A percentile compares a stretch with the other conserved stretches of the same genome.
phyloP scores from a whole-genome alignment of 2,329 filamentous ascomycete genomes.

The Aureobasidium pullulans region DNA sequence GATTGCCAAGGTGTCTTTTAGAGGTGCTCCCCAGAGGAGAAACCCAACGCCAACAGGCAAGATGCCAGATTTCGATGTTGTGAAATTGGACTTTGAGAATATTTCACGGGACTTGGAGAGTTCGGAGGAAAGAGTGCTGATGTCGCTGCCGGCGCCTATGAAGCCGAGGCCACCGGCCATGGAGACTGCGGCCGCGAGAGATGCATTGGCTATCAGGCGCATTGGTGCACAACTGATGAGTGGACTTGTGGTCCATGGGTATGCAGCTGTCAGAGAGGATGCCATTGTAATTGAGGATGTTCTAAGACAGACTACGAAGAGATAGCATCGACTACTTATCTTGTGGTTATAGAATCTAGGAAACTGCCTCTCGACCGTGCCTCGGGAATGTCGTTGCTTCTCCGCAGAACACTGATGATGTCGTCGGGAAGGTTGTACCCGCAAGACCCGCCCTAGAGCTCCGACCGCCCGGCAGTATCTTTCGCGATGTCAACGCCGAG shows the following conservation, averaged over 20 bases:
- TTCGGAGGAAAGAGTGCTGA: slow-evolving; percentile 22
- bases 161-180: slow-evolving; percentile 41
- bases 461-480: slow-evolving; percentile 4
- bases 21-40: slow-evolving; percentile 40
- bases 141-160: slow-evolving; percentile 33
- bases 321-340: background rate
- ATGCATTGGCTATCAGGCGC: slow-evolving; percentile 52
- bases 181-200: slow-evolving; percentile 54
- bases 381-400: slow-evolving; percentile 13
- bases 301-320: background rate
- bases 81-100: slow-evolving; percentile 14
- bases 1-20: slow-evolving; percentile 43
- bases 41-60: slow-evolving; percentile 56
- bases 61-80: slow-evolving; percentile 1
- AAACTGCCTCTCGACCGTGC: background rate
- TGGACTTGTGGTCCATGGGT: slow-evolving; percentile 53
- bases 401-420: slow-evolving; percentile 4
- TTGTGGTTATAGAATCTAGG: too few species aligned
- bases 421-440: background rate
- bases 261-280: slow-evolving; percentile 26
- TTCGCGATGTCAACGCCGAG: background rate
- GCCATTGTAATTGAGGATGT: background rate
- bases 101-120: slow-evolving; percentile 22
- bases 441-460: background rate
- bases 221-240: slow-evolving; percentile 61